Conservation (phyloP, 352 stramenopile genomes). For the Globisporangium takayamanum region DNA sequence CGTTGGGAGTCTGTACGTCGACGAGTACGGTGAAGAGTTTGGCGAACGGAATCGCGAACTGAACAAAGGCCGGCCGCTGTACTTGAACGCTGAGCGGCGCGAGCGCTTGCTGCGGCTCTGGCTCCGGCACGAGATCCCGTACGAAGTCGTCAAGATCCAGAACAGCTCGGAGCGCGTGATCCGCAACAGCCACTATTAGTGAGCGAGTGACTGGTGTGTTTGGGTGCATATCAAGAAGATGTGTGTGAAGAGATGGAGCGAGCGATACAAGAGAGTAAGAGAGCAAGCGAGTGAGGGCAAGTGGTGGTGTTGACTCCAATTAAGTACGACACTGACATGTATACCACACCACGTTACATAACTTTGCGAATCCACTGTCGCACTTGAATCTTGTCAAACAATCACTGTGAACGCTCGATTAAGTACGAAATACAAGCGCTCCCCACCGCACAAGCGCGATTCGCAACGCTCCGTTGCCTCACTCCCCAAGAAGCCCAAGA, state of each 20-base stretch:
- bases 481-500: no score
- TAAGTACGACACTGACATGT: no score
- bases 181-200: slow-evolving; percentile 80
- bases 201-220: background rate
- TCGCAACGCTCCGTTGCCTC: no score
- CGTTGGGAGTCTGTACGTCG: slow-evolving; percentile 77
- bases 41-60: slow-evolving; percentile 75
- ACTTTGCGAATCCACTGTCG: no score
- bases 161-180: slow-evolving; percentile 87
- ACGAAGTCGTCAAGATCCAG: slow-evolving; percentile 85
- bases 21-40: slow-evolving; percentile 87
- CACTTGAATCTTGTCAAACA: no score
- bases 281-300: background rate
- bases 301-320: no score
- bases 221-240: slow-evolving; percentile 1
- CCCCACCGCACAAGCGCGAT: no score
- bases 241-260: background rate
- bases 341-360: no score
- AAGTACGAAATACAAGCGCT: no score
- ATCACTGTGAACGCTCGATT: no score
- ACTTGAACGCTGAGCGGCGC: slow-evolving; percentile 63
- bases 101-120: slow-evolving; percentile 71
- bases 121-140: slow-evolving; percentile 76
- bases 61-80: slow-evolving; percentile 77
- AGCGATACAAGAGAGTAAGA: background rate